Conservation (phyloP, 176 grass and related monocot genomes). For the Puya raimondii region DNA sequence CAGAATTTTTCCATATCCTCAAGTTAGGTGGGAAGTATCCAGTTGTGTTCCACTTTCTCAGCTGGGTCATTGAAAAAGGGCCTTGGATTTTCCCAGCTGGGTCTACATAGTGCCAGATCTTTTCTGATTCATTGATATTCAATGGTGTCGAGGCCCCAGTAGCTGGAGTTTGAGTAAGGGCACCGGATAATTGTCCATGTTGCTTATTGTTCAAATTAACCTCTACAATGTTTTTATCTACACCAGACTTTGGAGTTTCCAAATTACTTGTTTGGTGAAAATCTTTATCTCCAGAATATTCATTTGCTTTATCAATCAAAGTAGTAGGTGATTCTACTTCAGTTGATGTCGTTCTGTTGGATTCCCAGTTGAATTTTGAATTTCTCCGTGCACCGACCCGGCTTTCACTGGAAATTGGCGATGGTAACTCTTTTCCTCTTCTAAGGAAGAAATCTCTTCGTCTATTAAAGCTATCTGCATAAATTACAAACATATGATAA, state of each 20-base stretch:
- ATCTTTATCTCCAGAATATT: slow-evolving; percentile 31
- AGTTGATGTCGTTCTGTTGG: slow-evolving; percentile 35
- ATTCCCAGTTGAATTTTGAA: slow-evolving; percentile 42
- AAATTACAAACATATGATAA: slow-evolving; percentile 19
- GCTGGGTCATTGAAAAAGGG: slow-evolving; percentile 83
- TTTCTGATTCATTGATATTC: slow-evolving; percentile 59
- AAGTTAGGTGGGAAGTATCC: slow-evolving; percentile 80
- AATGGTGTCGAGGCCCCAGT: slow-evolving; percentile 21
- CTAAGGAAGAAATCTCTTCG: slow-evolving; percentile 43
- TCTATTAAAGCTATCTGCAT: slow-evolving; percentile 47
- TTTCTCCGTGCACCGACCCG: slow-evolving; percentile 37
- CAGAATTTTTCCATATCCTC: slow-evolving; percentile 76
- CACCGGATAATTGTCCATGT: slow-evolving; percentile 20
- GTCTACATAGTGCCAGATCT: slow-evolving; percentile 89
- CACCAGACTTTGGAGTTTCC: slow-evolving; percentile 24
- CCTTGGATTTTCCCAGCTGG: slow-evolving; percentile 88
- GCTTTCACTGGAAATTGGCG: slow-evolving; percentile 45
- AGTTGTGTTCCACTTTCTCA: slow-evolving; percentile 85
- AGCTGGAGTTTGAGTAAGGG: slow-evolving; percentile 24
- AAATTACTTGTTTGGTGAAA: slow-evolving; percentile 25
- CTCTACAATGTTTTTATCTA: slow-evolving; percentile 26
- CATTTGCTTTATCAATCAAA: slow-evolving; percentile 32
- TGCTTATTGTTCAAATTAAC: slow-evolving; percentile 18
- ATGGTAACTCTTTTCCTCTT: slow-evolving; percentile 46
- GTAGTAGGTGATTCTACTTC: slow-evolving; percentile 45